A percentile compares a stretch with the other conserved stretches of the same genome.
Conservation (phyloP, 441 rosid genomes). For the Codiaeum variegatum region DNA sequence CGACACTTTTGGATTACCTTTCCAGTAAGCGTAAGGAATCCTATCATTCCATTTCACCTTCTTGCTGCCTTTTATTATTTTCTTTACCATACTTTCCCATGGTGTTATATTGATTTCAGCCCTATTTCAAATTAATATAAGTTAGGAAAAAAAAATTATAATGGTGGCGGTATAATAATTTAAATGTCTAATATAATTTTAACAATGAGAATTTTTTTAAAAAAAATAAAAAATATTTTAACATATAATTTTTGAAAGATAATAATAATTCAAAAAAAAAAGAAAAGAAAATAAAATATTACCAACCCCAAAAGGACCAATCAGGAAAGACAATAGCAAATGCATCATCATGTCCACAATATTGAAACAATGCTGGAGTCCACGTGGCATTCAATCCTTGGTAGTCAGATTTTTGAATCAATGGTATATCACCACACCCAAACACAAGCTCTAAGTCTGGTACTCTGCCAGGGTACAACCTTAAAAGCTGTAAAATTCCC, state of each 20-base stretch:
- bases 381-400: constrained; percentile 29
- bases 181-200: no score
- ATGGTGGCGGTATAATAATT: neutral
- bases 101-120: constrained; percentile 46
- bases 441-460: constrained; percentile 66
- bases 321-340: constrained; percentile 55
- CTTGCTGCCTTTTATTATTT: constrained; percentile 39
- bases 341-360: constrained; percentile 38
- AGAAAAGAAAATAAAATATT: neutral
- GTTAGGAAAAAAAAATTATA: neutral
- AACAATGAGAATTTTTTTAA: no score
- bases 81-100: constrained; percentile 38
- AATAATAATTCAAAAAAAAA: no score
- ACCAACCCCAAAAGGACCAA: constrained; percentile 85
- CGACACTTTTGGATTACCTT: constrained; percentile 49
- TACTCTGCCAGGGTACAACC: constrained; percentile 52
- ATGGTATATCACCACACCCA: constrained; percentile 55
- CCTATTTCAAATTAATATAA: constrained; percentile 23
- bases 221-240: no score
- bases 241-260: no score
- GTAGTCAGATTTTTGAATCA: constrained; percentile 21
- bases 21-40: constrained; percentile 60
- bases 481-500: constrained; percentile 62
- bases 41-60: constrained; percentile 42
- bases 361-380: constrained; percentile 54